These are phyloP conservation scores for Silene coronaria DNA, from an alignment of 179 eudicot genomes.

Conservation along the genomic window DNA sequence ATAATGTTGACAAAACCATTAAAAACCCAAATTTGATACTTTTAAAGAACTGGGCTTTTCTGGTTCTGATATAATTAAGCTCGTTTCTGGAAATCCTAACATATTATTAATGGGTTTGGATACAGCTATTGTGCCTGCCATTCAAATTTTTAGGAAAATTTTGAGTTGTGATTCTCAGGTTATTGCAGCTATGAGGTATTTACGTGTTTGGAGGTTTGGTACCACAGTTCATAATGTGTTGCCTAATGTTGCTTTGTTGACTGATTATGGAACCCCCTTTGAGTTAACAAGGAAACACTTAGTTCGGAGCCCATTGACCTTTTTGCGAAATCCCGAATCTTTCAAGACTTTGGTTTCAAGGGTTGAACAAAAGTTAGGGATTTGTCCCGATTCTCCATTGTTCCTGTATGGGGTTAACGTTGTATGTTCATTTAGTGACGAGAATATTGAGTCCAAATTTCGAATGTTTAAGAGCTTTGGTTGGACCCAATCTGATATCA, in stretches of 20 bases:
- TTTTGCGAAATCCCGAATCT: not conserved
- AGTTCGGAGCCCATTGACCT: not conserved
- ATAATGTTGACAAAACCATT: no score
- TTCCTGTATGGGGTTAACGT: constrained; percentile 23
- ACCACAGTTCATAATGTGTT: no score
- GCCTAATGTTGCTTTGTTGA: constrained; percentile 19
- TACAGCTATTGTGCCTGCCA: no score
- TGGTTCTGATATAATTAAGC: no score
- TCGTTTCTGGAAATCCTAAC: no score
- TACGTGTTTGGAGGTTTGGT: no score
- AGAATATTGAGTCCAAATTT: constrained; percentile 16
- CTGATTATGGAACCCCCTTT: constrained; percentile 17
- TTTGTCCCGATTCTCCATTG: constrained; percentile 13
- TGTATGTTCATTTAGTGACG: not conserved
- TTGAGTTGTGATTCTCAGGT: no score
- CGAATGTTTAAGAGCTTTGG: constrained; percentile 31
- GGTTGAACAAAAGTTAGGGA: constrained; percentile 23
- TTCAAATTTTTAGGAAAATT: no score
- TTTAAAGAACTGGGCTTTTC: no score
- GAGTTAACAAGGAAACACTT: constrained; percentile 14
- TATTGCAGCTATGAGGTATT: no score
- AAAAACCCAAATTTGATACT: no score
- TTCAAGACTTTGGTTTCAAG: constrained; percentile 1
- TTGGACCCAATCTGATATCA: constrained; percentile 24
- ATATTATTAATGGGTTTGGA: no score